Evolutionary conservation across 805 yeast genomes (phyloP), one percentile per base, ranked within the genome.

Genomic region (Nakazawaea ernobii): DNA sequence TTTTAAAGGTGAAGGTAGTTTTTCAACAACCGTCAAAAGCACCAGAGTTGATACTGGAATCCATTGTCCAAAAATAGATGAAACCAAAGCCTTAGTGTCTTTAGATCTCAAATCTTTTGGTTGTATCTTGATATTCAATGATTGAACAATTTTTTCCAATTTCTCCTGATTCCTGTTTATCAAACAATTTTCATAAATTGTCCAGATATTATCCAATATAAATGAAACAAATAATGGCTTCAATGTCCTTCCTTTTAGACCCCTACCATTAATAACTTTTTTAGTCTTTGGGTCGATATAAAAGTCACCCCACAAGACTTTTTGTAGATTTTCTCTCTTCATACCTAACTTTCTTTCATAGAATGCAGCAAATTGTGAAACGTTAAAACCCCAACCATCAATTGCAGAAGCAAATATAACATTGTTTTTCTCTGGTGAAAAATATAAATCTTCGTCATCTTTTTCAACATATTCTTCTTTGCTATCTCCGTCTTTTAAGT

Each of bases 371-470:
- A 94, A 86, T 54, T 94, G 96, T 44, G 87, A 80, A 43, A 94
- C 73, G 38, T 88, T 86, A 64, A 94, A 94, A 1, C 98, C 99
- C 98, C 99, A 94, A 10, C 98, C 98, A 66, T 94, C 99, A 15
- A 86, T 73, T 1, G 99, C 99, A 28, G 80, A 74, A 0, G 96
- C 92, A 69, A 92, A 92, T 0, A 92, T 79, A 5, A 92, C 97
- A 59, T 92, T 92, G 60, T 89, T 89, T 54, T 79, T 76, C 43
- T 84, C 86, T 0, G 99, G 99, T 14, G 87, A 75, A 53, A 92
- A 92, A 61, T 91, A 91, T 26, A 91, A 67, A 56, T 83, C 95
- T 32, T 82, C 78, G 61, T 91, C 98, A 53, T 81, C 86, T 50
- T 75, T 76, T 54, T 88, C 96, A 20, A 83, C 74, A 58, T 73